These are phyloP conservation scores for Teratosphaeria pseudoeucalypti DNA, from an alignment of 2,329 filamentous ascomycete species.

Conservation along the genomic window DNA sequence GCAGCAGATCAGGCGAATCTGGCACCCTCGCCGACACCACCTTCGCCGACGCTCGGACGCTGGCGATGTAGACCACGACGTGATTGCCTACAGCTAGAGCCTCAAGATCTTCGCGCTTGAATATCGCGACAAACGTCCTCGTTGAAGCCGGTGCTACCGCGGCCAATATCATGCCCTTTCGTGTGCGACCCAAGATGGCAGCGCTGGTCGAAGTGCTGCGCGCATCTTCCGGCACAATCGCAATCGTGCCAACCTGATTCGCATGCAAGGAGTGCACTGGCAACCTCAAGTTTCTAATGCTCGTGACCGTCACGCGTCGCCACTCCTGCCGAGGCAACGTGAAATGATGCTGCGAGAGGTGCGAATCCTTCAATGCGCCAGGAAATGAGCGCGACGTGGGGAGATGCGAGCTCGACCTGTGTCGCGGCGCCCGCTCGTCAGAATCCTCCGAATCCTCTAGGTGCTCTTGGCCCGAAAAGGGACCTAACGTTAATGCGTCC, in stretches of 20 bases:
- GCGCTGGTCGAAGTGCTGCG: constrained; percentile 11
- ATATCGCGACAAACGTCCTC: constrained; percentile 50
- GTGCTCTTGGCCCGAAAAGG: constrained; percentile 37
- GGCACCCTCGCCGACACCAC: constrained; percentile 42
- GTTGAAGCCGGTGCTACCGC: constrained; percentile 46
- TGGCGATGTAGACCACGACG: constrained; percentile 78
- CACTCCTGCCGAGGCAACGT: constrained; percentile 49
- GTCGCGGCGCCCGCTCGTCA: constrained; percentile 20
- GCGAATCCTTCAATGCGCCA: constrained; percentile 30
- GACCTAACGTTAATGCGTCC: constrained; percentile 68
- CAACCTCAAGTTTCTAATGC: constrained; percentile 76
- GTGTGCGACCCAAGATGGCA: background rate
- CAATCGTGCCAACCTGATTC: constrained; percentile 84
- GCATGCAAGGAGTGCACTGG: constrained; percentile 65
- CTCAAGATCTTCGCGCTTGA: constrained; percentile 53
- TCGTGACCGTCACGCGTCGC: constrained; percentile 71
- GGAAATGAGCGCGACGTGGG: constrained; percentile 39
- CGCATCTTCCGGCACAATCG: constrained; percentile 49
- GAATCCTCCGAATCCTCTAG: constrained; percentile 27
- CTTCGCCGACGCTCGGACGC: constrained; percentile 70
- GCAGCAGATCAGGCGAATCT: constrained; percentile 11
- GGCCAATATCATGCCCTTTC: constrained; percentile 63
- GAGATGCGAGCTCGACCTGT: constrained; percentile 16
- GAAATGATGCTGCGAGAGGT: constrained; percentile 14
- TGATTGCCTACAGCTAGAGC: constrained; percentile 56